Base-by-base conservation (phyloP, 2,329 filamentous ascomycete species). In the Neonectria ditissima region DNA sequence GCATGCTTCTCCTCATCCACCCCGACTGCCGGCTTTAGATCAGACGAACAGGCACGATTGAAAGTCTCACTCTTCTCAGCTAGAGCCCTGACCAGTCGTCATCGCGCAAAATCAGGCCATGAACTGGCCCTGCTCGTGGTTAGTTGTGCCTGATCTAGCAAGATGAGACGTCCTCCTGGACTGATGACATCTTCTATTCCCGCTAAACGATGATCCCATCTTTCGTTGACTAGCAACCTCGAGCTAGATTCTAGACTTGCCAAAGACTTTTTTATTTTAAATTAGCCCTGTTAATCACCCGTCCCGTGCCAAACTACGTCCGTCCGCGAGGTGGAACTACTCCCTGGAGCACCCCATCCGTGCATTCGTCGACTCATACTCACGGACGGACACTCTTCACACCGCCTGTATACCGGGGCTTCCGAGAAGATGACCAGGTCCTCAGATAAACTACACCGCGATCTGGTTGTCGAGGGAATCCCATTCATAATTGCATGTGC, bases 141-240 rank as follows among this genome's bases (percentile, higher is more conserved):
- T 18, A 32, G 28, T 30, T 18, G n/a, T 30, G 18, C 26, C 16
- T 30, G 24, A 16, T 24, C 24, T 48, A 26, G 10, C 47, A 9
- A 28, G 47, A 32, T 50, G 47, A 50, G 30, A 28, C 22, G 47
- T n/a, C 26, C 47, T 28, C 47, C n/a, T 50, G 47, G n/a, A 32
- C 7, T 30, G n/a, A 14, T 50, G 26, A 48, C 45, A 30, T 50
- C 16, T 18, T 50, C 28, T 11, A 20, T n/a, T 32, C 32, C 26
- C 9, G 6, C 28, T 50, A 18, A 32, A 18, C n/a, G 30, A 50
- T 50, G 47, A 50, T 20, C n/a, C 28, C 28, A 32, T 32, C 9
- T 20, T 50, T 34, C 28, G 26, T 22, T 32, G 28, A 22, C 28
- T 50, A 28, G 28, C 26, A 26, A n/a, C 28, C 14, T 14, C n/a